Conservation (phyloP, 768 basidiomycete species). For the Collybiopsis confluens region DNA sequence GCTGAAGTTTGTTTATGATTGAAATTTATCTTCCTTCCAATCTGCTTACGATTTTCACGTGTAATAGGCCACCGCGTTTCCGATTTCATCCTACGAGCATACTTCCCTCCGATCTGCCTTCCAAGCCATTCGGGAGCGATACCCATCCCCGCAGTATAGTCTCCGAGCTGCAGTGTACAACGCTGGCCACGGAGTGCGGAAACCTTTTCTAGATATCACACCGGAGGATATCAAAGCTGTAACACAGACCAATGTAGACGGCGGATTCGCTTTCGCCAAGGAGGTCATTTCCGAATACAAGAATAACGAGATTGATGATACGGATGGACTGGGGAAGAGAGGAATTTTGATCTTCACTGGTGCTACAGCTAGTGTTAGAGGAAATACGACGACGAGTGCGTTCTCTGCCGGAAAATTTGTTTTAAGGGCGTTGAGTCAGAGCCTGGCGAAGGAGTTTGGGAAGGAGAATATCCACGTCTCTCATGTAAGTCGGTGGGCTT, state of each 20-base stretch:
- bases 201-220: slow-evolving; percentile 62
- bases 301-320: slow-evolving; percentile 33
- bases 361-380: slow-evolving; percentile 63
- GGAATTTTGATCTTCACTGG: slow-evolving; percentile 72
- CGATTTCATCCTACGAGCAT: slow-evolving; percentile 24
- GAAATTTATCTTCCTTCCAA: neutral
- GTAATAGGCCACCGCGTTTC: slow-evolving; percentile 51
- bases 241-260: slow-evolving; percentile 49
- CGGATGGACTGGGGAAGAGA: slow-evolving; percentile 30
- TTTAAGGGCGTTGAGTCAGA: slow-evolving; percentile 61
- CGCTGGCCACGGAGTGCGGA: slow-evolving; percentile 52
- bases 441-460: slow-evolving; percentile 71
- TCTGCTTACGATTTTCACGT: neutral
- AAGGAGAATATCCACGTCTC: slow-evolving; percentile 60
- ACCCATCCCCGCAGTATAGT: slow-evolving; percentile 42
- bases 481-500: neutral
- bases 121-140: slow-evolving; percentile 36
- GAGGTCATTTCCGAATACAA: slow-evolving; percentile 58
- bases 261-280: slow-evolving; percentile 60
- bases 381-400: slow-evolving; percentile 56
- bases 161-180: slow-evolving; percentile 66
- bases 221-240: slow-evolving; percentile 50
- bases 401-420: slow-evolving; percentile 68
- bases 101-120: slow-evolving; percentile 47
- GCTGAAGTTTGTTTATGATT: slow-evolving; percentile 43